These are phyloP conservation scores for Paraconiothyrium sp. DNA, from an alignment of 2,329 filamentous ascomycete species.

Conservation along the genomic window DNA sequence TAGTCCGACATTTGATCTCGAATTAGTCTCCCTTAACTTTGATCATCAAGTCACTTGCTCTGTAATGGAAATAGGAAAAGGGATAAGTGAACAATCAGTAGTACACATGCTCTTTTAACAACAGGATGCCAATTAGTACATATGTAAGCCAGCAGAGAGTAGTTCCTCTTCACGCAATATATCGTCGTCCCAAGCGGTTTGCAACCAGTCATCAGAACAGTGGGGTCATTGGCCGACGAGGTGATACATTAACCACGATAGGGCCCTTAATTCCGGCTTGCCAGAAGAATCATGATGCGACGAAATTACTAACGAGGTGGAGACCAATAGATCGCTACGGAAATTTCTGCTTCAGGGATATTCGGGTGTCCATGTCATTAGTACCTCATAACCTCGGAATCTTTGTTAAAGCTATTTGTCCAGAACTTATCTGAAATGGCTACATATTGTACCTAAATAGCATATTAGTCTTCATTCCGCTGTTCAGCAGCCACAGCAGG, in stretches of 20 bases:
- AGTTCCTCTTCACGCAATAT: too few species aligned
- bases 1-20: conserved; percentile 17
- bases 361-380: conserved; percentile 50
- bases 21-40: neutral
- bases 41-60: conserved; percentile 13
- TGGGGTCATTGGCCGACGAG: too few species aligned
- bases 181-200: too few species aligned
- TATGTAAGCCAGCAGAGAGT: conserved; percentile 15
- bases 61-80: conserved; percentile 16
- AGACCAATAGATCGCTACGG: conserved; percentile 54
- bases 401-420: too few species aligned
- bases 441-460: neutral
- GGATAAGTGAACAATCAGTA: conserved; percentile 13
- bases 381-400: conserved; percentile 52
- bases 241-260: too few species aligned
- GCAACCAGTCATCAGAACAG: too few species aligned
- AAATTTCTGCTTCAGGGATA: conserved; percentile 53
- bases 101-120: conserved; percentile 13
- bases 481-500: neutral
- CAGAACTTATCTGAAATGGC: too few species aligned
- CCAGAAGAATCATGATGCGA: too few species aligned
- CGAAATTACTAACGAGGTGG: too few species aligned
- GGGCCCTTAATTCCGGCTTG: too few species aligned
- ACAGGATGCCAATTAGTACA: conserved; percentile 13
- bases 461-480: neutral